Conservation (phyloP, 768 basidiomycete species). For the Wakefieldia striispora region DNA sequence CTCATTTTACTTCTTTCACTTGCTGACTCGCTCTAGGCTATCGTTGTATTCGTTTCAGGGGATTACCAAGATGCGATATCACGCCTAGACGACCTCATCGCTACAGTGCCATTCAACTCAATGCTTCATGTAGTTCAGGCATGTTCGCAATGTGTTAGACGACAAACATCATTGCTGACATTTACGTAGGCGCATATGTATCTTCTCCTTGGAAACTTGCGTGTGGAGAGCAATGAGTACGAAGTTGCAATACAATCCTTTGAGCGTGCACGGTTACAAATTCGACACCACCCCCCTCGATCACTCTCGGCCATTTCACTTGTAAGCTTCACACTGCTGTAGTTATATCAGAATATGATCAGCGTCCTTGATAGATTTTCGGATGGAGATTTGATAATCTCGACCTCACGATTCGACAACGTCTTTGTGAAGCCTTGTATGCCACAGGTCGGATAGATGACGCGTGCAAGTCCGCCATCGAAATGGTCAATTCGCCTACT, state of each 20-base stretch:
- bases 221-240: neutral
- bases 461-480: neutral
- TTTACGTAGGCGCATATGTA: constrained; percentile 8
- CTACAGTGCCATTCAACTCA: neutral
- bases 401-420: neutral
- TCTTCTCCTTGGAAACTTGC: constrained; percentile 1
- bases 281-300: neutral
- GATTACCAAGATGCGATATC: neutral
- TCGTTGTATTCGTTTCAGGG: neutral
- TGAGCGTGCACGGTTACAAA: neutral
- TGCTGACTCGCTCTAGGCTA: neutral
- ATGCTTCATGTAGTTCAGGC: neutral
- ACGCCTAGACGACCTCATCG: neutral
- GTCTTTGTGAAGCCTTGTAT: constrained; percentile 7
- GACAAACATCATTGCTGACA: neutral
- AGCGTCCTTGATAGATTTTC: neutral
- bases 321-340: neutral
- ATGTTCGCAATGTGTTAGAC: neutral
- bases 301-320: neutral
- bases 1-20: neutral
- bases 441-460: neutral
- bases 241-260: neutral
- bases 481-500: neutral
- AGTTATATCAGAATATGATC: neutral
- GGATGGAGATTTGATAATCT: constrained; percentile 9